phyloP scores from a whole-genome alignment of 2,329 filamentous ascomycete genomes.

The Nigrospora sphaerica region DNA sequence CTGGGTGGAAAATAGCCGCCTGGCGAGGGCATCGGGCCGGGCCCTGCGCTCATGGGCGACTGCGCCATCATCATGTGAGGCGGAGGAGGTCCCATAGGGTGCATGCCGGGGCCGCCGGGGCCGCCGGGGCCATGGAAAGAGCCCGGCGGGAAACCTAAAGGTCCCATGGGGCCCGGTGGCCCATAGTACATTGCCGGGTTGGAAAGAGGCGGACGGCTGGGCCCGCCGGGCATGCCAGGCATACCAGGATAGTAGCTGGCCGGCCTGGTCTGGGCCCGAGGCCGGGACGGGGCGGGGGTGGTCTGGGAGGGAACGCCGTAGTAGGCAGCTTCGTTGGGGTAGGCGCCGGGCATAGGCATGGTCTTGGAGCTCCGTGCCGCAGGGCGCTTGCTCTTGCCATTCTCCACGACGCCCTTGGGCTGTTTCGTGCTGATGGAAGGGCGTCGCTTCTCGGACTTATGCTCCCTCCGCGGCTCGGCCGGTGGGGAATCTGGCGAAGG shows the following conservation, averaged over 20 bases:
- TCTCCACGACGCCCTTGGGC: not conserved
- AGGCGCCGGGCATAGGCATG: conserved; percentile 21
- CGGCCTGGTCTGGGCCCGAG: conserved; percentile 32
- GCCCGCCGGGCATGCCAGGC: no score
- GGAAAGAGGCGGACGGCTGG: conserved; percentile 25
- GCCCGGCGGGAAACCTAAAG: conserved; percentile 18
- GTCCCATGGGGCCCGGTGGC: conserved; percentile 13
- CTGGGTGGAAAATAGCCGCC: conserved; percentile 9
- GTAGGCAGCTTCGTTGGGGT: conserved; percentile 28
- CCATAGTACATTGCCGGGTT: conserved; percentile 26
- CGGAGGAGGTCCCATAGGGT: not conserved
- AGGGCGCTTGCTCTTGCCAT: conserved; percentile 19
- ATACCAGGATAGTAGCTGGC: conserved; percentile 23
- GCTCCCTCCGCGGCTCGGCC: conserved; percentile 17
- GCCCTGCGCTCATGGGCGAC: not conserved
- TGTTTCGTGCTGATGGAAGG: conserved; percentile 9
- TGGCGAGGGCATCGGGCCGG: not conserved
- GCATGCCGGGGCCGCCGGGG: not conserved
- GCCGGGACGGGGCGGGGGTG: conserved; percentile 24
- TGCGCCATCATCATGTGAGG: conserved; percentile 1
- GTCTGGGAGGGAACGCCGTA: conserved; percentile 29
- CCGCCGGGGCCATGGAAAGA: conserved; percentile 8
- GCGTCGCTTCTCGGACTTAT: conserved; percentile 18
- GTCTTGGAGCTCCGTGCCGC: conserved; percentile 29
- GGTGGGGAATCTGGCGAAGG: no score